Evolutionary conservation across 2,329 filamentous ascomycete species (phyloP), one percentile per base, ranked within the genome.

Genomic region (Chrysoporthe deuterocubensis): DNA sequence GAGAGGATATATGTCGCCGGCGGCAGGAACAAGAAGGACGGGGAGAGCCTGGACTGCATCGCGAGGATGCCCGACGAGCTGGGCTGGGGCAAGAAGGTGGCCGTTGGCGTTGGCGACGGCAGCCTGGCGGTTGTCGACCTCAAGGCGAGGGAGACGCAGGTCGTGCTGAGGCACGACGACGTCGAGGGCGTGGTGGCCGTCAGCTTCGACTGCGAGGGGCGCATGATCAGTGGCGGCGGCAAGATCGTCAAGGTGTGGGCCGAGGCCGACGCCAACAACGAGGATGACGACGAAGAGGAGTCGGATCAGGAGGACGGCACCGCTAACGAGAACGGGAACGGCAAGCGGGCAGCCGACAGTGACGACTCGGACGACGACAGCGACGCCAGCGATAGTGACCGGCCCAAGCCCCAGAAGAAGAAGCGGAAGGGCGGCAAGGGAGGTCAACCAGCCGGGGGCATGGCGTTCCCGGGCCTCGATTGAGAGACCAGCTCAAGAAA

Each of bases 201-300:
- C 0, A 91, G 86, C 1, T 97, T 98, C 71, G 96, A 98, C 79
- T 90, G 91, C 62, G 88, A 90, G 63, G 92, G 94, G 58, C 86
- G 96, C 58, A 88, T 99, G 84, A 93, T 99, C 72, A 96, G 90
- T 74, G 94, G 93, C 13, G 96, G 96, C 65, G 96, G 96, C 0
- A 87, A 86, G 73, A 89, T 89, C 0, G 87, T 99, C 71, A 97
- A 97, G 79, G 90, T 98, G 1, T 99, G 96, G 96, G 89, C 96
- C 76, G 87, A 90, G 69, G 82, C 86, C n/a, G 83, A 82, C 2
- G 83, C 85, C 32, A 73, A 73, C 2, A 76, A 77, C 1, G 82
- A 82, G 1, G 84, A 83, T 0, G 85, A 26, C 2, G 26, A 86
- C 0, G 84, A 83, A 1, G 84, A 80, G 40, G n/a, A 32, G 0